Evolutionary conservation across 139 green algal species (phyloP), one percentile per base, ranked within the genome.

Genomic region (Chlorella sp.): DNA sequence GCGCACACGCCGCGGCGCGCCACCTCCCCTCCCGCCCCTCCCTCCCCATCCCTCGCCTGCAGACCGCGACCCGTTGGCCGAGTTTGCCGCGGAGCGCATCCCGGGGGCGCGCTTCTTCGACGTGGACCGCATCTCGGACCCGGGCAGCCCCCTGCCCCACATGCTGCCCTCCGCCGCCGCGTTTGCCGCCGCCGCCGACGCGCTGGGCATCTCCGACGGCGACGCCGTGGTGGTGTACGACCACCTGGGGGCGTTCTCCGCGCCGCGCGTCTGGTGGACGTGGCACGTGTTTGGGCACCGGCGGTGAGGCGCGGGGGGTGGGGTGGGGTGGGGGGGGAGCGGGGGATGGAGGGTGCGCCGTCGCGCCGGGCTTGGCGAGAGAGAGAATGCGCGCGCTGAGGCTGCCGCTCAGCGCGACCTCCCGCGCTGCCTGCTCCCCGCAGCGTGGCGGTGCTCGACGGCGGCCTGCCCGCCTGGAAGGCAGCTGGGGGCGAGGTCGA

Each of bases 171-270:
- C 83, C 0, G 78, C 71, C 31, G 33, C 17, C 21, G 64, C 63
- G 2, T 98, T 99, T 87, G 87, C 85, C 1, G 93, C 91, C 8
- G 94, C 93, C 5, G 84, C 88, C 46, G 88, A 97, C 59, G 90
- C 88, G 1, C 81, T 99, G 35, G 88, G 88, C 59, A 89, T 99
- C 25, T 74, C 36, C 31, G 82, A 83, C 33, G 75, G 86, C 53
- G 84, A 87, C 55, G 56, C 67, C 1, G 80, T 99, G 42, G 91
- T 98, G 25, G 69, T 98, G 40, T 99, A 98, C 71, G 95, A 99
- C 83, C 73, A 90, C 38, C 46, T 82, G 42, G 95, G 35, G 60
- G 83, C 96, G 33, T 99, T 98, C 85, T 92, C 83, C 46, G 86
- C 91, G 0, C 88, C 95, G 0, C 80, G 95, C 6, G 90, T 78